Evolutionary conservation across 176 grass and related monocot species (phyloP), one percentile per base, ranked within the genome.

Genomic region (Phoenix roebelenii): DNA sequence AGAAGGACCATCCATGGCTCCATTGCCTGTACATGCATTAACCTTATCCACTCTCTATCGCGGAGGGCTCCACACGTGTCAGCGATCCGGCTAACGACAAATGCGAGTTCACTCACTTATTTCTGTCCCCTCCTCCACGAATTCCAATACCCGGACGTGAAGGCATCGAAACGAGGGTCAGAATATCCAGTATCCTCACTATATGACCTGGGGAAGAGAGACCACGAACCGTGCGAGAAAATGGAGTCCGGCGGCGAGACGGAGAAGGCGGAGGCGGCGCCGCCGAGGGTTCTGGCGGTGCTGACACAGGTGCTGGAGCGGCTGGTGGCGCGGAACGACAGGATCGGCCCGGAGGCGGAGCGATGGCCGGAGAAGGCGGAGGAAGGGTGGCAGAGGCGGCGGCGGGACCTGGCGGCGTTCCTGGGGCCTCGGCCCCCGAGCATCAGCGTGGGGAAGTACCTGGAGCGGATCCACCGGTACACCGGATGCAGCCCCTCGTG

Each of bases 381-480:
- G 29, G 24, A 5, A 0, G 44, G 54, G 48, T 29, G 30, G 14
- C 39, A 51, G 25, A 19, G 19, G 23, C 9, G 60, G 22, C 26
- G 57, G 0, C 4, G 3, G 5, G 39, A 59, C 15, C 71, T 97
- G 82, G 66, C 61, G 72, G 80, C 78, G 70, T 91, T 91, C 81
- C 70, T 76, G 69, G 84, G 59, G 49, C 25, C 66, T 3, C 32
- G 22, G 30, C 62, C 65, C 16, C 86, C 91, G 64, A 82, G 77
- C 59, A 90, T 96, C 71, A 65, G 73, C 44, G 63, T 90, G 69
- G 57, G 54, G 60, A 77, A 89, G 83, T 96, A 96, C 68, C 60
- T 96, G 68, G 86, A 96, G 86, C 76, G 86, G 68, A 74, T 96
- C 49, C 80, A 77, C 54, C 74, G 86, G 61, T 96, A 82, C 78